Base-by-base conservation (phyloP, 1,284 basidiomycete species). In the Boletus sp. region DNA sequence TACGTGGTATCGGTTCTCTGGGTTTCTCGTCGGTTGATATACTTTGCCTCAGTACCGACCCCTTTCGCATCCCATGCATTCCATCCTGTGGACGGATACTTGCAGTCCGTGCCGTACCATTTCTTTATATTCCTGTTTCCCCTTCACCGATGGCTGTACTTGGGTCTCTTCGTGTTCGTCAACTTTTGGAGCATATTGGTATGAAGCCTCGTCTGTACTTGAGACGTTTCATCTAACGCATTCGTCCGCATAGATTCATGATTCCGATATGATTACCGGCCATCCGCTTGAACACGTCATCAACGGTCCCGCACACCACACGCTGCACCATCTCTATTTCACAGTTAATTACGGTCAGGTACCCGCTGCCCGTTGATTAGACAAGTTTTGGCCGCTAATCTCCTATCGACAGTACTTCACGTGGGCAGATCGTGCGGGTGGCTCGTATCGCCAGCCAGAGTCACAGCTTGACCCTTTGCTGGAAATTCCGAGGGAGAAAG, bases 181-280 rank as follows among this genome's bases (percentile, higher is more conserved):
- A 96, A 95, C 72, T 78, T 88, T 62, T 96, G 94, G 94, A 84
- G 74, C 49, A 94, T 97, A 67, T 77, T 95, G 53, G 88, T 91
- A 60, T 33, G 70, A 46, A 13, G n/a, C 36, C 6, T 16, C 43
- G 14, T 23, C 12, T 35, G 37, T 25, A n/a, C 32, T 38, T 36
- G 38, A 41, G 25, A 44, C 32, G 42, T 13, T 39, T 44, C 23
- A 50, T 52, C 38, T 26, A 41, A 20, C 30, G 51, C 30, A 8
- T 57, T 16, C 19, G 34, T 2, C 25, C 9, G 12, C 1, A 12
- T 16, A 91, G 88, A 99, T 99, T 59, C 95, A 99, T 68, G 95
- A 99, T 69, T 94, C 91, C n/a, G 96, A 99, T 73, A 98, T 99
- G 94, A 85, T 98, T 66, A 91, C 90, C 39, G 94, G 89, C n/a